Conservation (phyloP, 768 basidiomycete species). For the Mycena filopes region DNA sequence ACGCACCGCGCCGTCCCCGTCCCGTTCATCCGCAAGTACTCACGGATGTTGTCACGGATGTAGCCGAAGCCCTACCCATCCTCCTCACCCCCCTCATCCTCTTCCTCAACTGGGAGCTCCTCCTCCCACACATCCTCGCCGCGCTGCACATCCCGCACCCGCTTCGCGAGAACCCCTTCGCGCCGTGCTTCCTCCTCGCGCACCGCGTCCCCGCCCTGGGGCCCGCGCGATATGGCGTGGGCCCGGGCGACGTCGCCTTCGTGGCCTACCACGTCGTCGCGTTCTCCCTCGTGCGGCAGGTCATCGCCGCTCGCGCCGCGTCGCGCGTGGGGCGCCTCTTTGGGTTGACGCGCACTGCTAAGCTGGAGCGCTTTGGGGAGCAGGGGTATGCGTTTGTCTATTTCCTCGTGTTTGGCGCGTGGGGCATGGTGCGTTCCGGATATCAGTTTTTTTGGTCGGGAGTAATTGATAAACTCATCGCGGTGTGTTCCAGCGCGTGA, state of each 20-base stretch:
- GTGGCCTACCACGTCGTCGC: conserved; percentile 85
- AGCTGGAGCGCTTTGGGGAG: conserved; percentile 88
- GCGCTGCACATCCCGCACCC: conserved; percentile 46
- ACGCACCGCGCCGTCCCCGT: not conserved
- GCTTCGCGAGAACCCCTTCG: conserved; percentile 70
- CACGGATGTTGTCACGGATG: conserved; percentile 53
- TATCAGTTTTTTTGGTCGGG: no score
- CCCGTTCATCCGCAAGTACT: not conserved
- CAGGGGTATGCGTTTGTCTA: conserved; percentile 90
- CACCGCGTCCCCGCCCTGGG: conserved; percentile 65
- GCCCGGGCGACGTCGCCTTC: conserved; percentile 81
- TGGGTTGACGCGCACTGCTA: conserved; percentile 71
- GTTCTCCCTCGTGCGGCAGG: conserved; percentile 88
- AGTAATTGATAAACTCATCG: not conserved
- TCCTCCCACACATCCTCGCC: conserved; percentile 45
- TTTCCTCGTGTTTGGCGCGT: conserved; percentile 71
- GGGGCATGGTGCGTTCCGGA: conserved; percentile 85
- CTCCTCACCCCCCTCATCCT: conserved; percentile 68
- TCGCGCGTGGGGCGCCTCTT: conserved; percentile 74
- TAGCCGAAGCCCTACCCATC: conserved; percentile 62
- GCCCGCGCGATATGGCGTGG: conserved; percentile 75
- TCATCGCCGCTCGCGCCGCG: conserved; percentile 69
- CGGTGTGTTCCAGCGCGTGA: conserved; percentile 67
- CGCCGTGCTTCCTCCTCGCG: conserved; percentile 75
- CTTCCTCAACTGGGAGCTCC: conserved; percentile 72